Percentiles rank a stretch among this genome's conserved stretches.
Evolutionary conservation across 805 yeast species (phyloP).

Genomic region (Metschnikowia amazonensis): DNA sequence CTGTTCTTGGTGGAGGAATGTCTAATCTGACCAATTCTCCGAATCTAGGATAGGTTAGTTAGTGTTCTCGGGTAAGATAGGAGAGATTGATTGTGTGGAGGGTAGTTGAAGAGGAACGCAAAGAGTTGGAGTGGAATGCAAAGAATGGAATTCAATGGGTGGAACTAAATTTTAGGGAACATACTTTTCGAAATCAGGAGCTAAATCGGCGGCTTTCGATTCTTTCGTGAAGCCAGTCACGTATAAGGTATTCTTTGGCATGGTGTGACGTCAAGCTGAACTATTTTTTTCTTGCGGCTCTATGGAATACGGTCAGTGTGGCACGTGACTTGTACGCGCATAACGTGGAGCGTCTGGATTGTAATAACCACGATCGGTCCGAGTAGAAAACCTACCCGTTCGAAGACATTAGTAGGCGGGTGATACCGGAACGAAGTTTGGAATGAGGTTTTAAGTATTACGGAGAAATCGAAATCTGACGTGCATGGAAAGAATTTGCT

Average conservation of each 20-base stretch:
- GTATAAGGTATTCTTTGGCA: conserved; percentile 49
- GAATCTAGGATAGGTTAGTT: conserved; percentile 32
- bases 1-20: conserved; percentile 59
- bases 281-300: conserved; percentile 3
- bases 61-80: conserved; percentile 4
- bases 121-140: conserved; percentile 3
- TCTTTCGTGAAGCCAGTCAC: conserved; percentile 56
- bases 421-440: background rate
- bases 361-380: background rate
- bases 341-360: background rate
- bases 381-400: background rate
- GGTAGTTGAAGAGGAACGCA: background rate
- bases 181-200: conserved; percentile 58
- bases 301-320: background rate
- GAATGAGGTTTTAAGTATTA: background rate
- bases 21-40: conserved; percentile 58
- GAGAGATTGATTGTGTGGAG: background rate
- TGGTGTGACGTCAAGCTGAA: conserved; percentile 12
- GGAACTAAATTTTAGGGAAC: conserved; percentile 25
- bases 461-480: background rate
- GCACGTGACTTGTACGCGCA: conserved; percentile 5
- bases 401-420: background rate
- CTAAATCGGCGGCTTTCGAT: conserved; percentile 53
- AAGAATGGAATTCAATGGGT: conserved; percentile 4
- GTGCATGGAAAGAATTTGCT: background rate